Conservation (phyloP, 768 basidiomycete genomes). For the Sutorius australiensis region DNA sequence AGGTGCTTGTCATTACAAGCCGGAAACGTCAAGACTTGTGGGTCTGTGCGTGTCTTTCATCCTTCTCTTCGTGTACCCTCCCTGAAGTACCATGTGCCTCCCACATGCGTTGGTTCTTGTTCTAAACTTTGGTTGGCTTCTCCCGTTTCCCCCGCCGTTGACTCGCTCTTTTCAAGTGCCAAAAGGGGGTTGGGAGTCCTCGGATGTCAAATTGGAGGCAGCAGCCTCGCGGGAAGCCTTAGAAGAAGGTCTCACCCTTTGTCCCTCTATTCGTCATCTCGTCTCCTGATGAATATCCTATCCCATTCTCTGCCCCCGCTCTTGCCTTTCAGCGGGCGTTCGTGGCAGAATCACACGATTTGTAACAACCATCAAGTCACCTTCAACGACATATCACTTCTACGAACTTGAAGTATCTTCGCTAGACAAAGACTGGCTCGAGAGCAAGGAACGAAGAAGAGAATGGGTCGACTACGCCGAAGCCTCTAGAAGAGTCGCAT, state of each 20-base stretch:
- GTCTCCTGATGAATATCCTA: slow-evolving; percentile 61
- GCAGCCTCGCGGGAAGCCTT: slow-evolving; percentile 89
- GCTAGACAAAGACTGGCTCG: slow-evolving; percentile 79
- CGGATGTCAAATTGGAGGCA: slow-evolving; percentile 77
- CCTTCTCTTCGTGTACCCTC: background rate
- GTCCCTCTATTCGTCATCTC: slow-evolving; percentile 69
- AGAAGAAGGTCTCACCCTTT: slow-evolving; percentile 94
- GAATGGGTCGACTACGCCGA: slow-evolving; percentile 91
- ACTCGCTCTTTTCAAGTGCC: slow-evolving; percentile 52
- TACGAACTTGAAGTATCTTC: slow-evolving; percentile 81
- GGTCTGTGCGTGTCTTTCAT: slow-evolving; percentile 71
- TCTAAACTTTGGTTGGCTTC: background rate
- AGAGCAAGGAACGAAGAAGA: slow-evolving; percentile 70
- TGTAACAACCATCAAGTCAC: slow-evolving; percentile 76
- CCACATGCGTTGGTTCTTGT: background rate
- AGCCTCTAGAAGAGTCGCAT: slow-evolving; percentile 66
- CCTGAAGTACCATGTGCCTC: background rate
- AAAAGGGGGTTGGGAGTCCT: slow-evolving; percentile 89
- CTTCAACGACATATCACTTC: slow-evolving; percentile 82
- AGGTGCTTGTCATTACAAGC: slow-evolving; percentile 81
- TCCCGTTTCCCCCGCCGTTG: slow-evolving; percentile 1
- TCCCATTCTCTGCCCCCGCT: slow-evolving; percentile 34
- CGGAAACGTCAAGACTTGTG: slow-evolving; percentile 76
- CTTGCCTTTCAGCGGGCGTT: slow-evolving; percentile 64
- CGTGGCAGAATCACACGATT: slow-evolving; percentile 83